Conservation (phyloP, 345 rosid species). For the Aquilaria sinensis region DNA sequence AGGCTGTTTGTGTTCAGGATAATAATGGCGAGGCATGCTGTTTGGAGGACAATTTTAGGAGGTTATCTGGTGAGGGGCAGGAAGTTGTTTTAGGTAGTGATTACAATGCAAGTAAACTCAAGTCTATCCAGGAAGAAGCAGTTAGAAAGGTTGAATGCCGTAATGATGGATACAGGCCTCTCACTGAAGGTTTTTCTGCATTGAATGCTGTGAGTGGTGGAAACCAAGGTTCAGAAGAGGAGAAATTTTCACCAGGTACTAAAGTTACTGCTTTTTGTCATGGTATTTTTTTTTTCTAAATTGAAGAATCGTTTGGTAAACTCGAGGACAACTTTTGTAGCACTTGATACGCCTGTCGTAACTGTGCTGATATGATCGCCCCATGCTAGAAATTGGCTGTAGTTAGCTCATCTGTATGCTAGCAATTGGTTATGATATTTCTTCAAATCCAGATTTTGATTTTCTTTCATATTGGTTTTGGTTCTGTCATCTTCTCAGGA, state of each 20-base stretch:
- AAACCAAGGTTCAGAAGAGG: too few relatives aligned
- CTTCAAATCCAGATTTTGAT: too few relatives aligned
- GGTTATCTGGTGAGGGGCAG: slow-evolving; percentile 3
- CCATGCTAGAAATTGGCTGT: slow-evolving; percentile 20
- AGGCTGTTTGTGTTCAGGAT: slow-evolving; percentile 8
- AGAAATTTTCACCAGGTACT: too few relatives aligned
- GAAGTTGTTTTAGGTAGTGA: slow-evolving; percentile 9
- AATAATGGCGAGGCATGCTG: slow-evolving; percentile 4
- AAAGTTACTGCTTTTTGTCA: slow-evolving; percentile 38
- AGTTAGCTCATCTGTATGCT: slow-evolving; percentile 8
- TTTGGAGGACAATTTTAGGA: slow-evolving; percentile 12
- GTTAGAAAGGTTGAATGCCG: background rate
- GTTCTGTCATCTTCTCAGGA: too few relatives aligned
- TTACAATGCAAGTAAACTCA: slow-evolving; percentile 5
- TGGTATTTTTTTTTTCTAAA: slow-evolving; percentile 28
- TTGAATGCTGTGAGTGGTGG: background rate
- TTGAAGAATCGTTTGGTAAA: slow-evolving; percentile 35
- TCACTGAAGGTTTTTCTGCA: slow-evolving; percentile 7
- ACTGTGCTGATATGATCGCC: slow-evolving; percentile 32
- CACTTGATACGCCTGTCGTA: slow-evolving; percentile 33
- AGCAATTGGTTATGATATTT: too few relatives aligned
- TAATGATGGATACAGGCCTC: slow-evolving; percentile 4
- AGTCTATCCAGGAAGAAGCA: too few relatives aligned
- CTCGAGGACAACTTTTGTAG: slow-evolving; percentile 22
- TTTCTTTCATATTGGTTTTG: too few relatives aligned